Evolutionary conservation across 345 rosid genomes (phyloP), one percentile per base, ranked within the genome.

Genomic region (Acer campestre): DNA sequence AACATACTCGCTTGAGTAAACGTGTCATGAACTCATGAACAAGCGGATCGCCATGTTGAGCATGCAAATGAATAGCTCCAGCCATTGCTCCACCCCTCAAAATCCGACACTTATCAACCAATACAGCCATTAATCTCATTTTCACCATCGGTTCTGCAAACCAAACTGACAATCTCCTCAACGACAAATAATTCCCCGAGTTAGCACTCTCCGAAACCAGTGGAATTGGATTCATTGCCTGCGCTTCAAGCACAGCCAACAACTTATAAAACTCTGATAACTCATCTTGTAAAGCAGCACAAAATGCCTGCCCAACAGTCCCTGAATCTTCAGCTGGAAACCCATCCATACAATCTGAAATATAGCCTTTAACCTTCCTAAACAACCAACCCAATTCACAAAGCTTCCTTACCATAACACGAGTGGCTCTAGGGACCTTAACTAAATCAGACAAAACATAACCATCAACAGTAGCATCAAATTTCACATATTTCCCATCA

Each of bases 351-450:
- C 95, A 86, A 78, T 90, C 97, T 0, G 90, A 88, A 38, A 92
- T 90, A 71, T 92, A 91, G 46, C 80, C 91, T 79, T 81, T 94
- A 55, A 96, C 99, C 81, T 96, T 96, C 81, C 92, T 88, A 79
- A 94, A 94, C 83, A 96, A 78, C 99, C 99, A 96, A 9, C 99
- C 98, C 80, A 96, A 82, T 86, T 96, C 99, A 27, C 97, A 94
- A 35, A 96, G 86, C 90, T 86, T 92, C 88, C 94, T 85, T 17
- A 92, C 89, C 87, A 94, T 86, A 73, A 84, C 76, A 81, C 93
- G 87, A 12, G 93, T 89, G 1, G 91, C 92, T 71, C 97, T 76
- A 27, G 97, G 89, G 35, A 88, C 94, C 88, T 89, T 91, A 77
- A 91, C 76, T 2, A 70, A 71, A 76, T 91, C 97, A 27, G 80